A percentile compares a stretch with the other conserved stretches of the same genome.
Conservation (phyloP, 1,284 basidiomycete species). For the Ganoderma sinense region DNA sequence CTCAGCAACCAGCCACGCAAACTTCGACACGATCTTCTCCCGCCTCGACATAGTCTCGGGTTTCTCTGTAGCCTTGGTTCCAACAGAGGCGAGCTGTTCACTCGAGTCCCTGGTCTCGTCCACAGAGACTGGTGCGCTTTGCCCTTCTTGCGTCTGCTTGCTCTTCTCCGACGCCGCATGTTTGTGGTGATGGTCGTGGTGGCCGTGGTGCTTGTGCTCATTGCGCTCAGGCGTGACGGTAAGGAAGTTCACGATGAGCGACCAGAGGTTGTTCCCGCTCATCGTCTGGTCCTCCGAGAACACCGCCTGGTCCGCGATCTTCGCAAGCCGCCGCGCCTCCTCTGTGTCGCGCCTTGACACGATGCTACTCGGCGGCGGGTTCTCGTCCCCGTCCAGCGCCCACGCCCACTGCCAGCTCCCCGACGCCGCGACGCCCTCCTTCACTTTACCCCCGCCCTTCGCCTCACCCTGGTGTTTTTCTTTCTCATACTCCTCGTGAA, state of each 20-base stretch:
- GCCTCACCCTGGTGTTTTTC: slow-evolving; percentile 12
- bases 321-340: slow-evolving; percentile 75
- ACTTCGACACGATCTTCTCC: slow-evolving; percentile 35
- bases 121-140: not conserved
- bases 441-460: slow-evolving; percentile 46
- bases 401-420: slow-evolving; percentile 77
- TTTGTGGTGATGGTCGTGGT: slow-evolving; percentile 18
- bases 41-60: slow-evolving; percentile 19
- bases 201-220: slow-evolving; percentile 19
- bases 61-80: not conserved
- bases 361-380: slow-evolving; percentile 84
- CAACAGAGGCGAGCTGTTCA: not conserved
- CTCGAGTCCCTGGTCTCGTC: not conserved
- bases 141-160: slow-evolving; percentile 8
- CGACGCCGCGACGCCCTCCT: slow-evolving; percentile 56
- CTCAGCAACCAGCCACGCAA: slow-evolving; percentile 37
- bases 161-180: not conserved
- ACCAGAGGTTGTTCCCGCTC: slow-evolving; percentile 78
- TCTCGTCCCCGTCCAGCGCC: slow-evolving; percentile 77
- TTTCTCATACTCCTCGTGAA: slow-evolving; percentile 19
- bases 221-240: slow-evolving; percentile 48
- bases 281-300: slow-evolving; percentile 61
- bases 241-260: slow-evolving; percentile 66
- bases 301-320: slow-evolving; percentile 71
- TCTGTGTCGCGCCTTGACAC: slow-evolving; percentile 79